These are phyloP conservation scores for Pezicula neosporulosa DNA, from an alignment of 2,329 filamentous ascomycete genomes.

Conservation along the genomic window DNA sequence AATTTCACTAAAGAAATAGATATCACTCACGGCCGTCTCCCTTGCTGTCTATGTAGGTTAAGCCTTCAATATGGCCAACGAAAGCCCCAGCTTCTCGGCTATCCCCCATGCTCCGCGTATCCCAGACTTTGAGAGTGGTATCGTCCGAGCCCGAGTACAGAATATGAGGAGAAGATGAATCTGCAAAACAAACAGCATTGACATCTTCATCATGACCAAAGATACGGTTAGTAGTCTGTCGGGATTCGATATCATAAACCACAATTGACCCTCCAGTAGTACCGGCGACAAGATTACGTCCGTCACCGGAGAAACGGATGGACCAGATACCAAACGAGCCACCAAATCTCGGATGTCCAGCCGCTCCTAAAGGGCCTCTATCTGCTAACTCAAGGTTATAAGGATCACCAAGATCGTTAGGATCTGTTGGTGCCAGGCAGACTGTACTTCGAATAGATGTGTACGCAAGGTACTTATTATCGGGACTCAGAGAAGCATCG, in stretches of 20 bases:
- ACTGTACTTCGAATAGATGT: conserved; percentile 83
- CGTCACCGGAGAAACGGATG: conserved; percentile 87
- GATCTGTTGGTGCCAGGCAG: conserved; percentile 83
- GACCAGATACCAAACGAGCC: conserved; percentile 73
- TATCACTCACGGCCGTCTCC: conserved; percentile 52
- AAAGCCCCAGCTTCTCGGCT: conserved; percentile 66
- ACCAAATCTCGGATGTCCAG: conserved; percentile 9
- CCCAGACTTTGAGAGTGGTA: conserved; percentile 93
- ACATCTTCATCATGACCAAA: conserved; percentile 81
- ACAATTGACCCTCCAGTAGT: conserved; percentile 77
- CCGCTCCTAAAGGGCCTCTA: conserved; percentile 25
- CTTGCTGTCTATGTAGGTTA: conserved; percentile 69
- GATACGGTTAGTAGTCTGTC: conserved; percentile 55
- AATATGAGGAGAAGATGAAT: conserved; percentile 84
- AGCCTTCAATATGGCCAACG: conserved; percentile 61
- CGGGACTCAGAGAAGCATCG: conserved; percentile 84
- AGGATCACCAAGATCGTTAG: conserved; percentile 75
- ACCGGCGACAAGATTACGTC: conserved; percentile 84
- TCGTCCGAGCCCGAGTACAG: conserved; percentile 96
- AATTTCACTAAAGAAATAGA: neutral
- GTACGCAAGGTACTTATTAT: conserved; percentile 90
- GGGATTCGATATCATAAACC: conserved; percentile 87
- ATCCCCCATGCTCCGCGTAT: conserved; percentile 87
- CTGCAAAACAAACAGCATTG: conserved; percentile 94
- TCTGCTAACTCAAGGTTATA: conserved; percentile 72